Base-by-base conservation (phyloP, 2,329 filamentous ascomycete species). In the Cryoendolithus antarcticus region DNA sequence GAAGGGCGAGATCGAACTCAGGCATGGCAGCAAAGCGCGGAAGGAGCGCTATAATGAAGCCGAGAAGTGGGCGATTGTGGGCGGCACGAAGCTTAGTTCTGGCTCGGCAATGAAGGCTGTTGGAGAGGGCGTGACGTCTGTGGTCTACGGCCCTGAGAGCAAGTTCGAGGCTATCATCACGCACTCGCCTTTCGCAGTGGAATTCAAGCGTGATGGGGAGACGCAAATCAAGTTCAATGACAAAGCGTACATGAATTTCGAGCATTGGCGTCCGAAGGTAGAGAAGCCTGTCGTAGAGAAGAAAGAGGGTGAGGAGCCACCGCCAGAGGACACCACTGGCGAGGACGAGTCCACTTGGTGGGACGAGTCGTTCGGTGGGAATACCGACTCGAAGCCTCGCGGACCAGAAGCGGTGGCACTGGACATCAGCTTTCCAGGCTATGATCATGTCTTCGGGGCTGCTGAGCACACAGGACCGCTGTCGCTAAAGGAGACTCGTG, bases 1-100 rank as follows among this genome's bases (percentile, higher is more conserved):
- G 60, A 89, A 89, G 56, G 85, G 86, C 40, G 81, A 94, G 4
- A 93, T 98, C 45, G 79, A 86, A 48, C 68, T 98, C 42, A 74
- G 91, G 43, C 82, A 95, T 59, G 75, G 79, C 51, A 95, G 91
- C 62, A 77, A 76, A 50, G 81, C 75, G 4, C 75, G 86, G 51
- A 96, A 96, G 62, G 85, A 96, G 59, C 75, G 91, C 46, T 98
- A 96, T 61, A 93, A 95, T 52, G 91, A 95, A 62, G 82, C 81
- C 9, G 82, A 82, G 48, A 76, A 84, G 47, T 93, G 85, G 81
- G 77, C 81, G 13, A 72, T 98, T 45, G 84, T 93, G 33, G 89
- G 86, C 40, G 86, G 85, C 2, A 65, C 89, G 38, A 72, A 78
- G 32, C 60, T 80, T 32, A 86, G 88, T 62, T 78, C 74, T 54